These are phyloP conservation scores for Xylaria sp. DNA, from an alignment of 2,329 filamentous ascomycete genomes.

Conservation along the genomic window DNA sequence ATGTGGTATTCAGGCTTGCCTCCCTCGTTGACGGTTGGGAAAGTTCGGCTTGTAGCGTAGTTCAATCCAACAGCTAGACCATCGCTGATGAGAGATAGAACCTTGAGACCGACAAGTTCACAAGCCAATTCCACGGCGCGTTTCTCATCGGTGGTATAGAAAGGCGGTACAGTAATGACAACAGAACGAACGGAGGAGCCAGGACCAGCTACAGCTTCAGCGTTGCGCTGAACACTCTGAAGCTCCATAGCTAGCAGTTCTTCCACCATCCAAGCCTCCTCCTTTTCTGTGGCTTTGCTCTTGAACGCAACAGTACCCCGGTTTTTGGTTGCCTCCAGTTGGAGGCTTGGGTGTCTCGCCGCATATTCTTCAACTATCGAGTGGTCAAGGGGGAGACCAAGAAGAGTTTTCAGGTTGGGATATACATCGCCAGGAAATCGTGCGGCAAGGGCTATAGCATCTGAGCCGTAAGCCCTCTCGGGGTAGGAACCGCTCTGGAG, in stretches of 20 bases:
- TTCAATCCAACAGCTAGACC: conserved; percentile 93
- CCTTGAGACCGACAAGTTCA: conserved; percentile 86
- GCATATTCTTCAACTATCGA: conserved; percentile 76
- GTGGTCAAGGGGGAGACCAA: conserved; percentile 76
- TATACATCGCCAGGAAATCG: conserved; percentile 95
- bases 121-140: conserved; percentile 86
- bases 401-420: conserved; percentile 88
- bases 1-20: conserved; percentile 91
- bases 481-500: conserved; percentile 76
- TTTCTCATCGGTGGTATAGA: conserved; percentile 91
- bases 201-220: conserved; percentile 82
- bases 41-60: conserved; percentile 91
- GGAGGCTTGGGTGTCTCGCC: conserved; percentile 80
- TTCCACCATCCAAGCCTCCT: conserved; percentile 82
- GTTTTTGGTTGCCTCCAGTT: conserved; percentile 68
- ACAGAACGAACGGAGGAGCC: conserved; percentile 79
- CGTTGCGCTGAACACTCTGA: conserved; percentile 89
- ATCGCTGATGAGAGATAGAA: conserved; percentile 87
- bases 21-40: conserved; percentile 84
- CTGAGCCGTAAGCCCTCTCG: conserved; percentile 90
- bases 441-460: conserved; percentile 86
- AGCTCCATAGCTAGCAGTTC: conserved; percentile 97
- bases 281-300: conserved; percentile 71
- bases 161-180: conserved; percentile 89
- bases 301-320: conserved; percentile 83